A percentile compares a stretch with the other conserved stretches of the same genome.
phyloP scores from a whole-genome alignment of 1,284 basidiomycete genomes.

The Tilletiaria anomala region DNA sequence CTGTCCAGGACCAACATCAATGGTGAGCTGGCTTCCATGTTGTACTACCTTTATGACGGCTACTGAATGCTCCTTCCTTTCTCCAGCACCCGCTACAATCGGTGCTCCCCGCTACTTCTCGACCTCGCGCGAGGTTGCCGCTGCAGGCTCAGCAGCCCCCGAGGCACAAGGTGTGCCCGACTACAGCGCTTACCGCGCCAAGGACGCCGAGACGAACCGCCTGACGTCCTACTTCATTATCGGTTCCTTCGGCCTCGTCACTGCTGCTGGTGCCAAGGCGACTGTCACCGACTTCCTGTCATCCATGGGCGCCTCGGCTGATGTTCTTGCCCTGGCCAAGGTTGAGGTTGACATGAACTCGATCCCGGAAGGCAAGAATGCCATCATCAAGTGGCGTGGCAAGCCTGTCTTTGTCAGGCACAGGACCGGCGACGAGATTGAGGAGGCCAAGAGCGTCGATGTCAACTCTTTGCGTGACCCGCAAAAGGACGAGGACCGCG shows the following conservation, averaged over 20 bases:
- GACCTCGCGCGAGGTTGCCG: constrained; percentile 24
- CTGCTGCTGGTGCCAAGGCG: constrained; percentile 86
- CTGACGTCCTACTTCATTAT: constrained; percentile 94
- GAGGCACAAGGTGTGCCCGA: constrained; percentile 77
- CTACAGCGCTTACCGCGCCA: constrained; percentile 67
- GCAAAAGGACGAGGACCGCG: constrained; percentile 69
- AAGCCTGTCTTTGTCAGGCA: constrained; percentile 99
- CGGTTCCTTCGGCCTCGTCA: constrained; percentile 82
- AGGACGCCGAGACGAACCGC: constrained; percentile 57
- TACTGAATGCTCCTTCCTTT: not conserved
- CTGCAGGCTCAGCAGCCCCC: constrained; percentile 19
- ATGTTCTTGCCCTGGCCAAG: constrained; percentile 94
- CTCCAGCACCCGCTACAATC: constrained; percentile 8
- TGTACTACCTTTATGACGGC: not conserved
- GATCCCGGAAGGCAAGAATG: constrained; percentile 85
- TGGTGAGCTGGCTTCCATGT: constrained; percentile 8
- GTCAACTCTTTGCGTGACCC: constrained; percentile 85
- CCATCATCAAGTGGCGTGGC: constrained; percentile 63
- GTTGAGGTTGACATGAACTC: constrained; percentile 80
- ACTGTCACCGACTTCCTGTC: constrained; percentile 85
- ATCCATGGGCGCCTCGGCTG: constrained; percentile 92
- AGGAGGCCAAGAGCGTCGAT: constrained; percentile 74
- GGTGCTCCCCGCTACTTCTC: constrained; percentile 23
- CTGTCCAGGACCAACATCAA: constrained; percentile 18
- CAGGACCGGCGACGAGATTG: constrained; percentile 78